Evolutionary conservation across 768 basidiomycete species (phyloP).

Genomic region (Russula dissimulans): DNA sequence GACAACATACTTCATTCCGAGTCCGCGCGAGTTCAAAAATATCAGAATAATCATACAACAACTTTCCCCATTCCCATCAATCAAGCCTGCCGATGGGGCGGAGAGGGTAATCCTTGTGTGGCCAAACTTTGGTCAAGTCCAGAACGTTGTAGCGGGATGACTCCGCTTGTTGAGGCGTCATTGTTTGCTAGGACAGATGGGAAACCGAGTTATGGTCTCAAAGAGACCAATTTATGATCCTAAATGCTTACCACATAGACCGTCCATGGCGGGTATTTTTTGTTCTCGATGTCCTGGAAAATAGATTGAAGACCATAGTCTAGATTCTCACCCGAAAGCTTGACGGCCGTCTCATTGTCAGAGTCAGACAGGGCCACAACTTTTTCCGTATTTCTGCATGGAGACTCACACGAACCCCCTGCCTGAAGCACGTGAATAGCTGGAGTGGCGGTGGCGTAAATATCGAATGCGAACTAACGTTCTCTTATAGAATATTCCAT

Average conservation of each 20-base stretch:
- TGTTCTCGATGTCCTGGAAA: slow-evolving; percentile 74
- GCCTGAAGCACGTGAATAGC: too few relatives aligned
- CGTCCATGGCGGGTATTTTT: slow-evolving; percentile 80
- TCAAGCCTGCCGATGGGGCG: slow-evolving; percentile 73
- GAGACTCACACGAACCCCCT: too few relatives aligned
- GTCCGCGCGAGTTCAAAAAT: too few relatives aligned
- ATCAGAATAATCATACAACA: background rate
- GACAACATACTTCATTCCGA: background rate
- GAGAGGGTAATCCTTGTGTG: slow-evolving; percentile 79
- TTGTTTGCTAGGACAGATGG: slow-evolving; percentile 56
- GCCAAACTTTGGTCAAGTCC: slow-evolving; percentile 88
- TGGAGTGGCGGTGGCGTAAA: too few relatives aligned
- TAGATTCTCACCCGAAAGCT: slow-evolving; percentile 63
- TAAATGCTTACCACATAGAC: slow-evolving; percentile 59
- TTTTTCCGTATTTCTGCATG: too few relatives aligned
- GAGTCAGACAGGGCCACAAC: too few relatives aligned
- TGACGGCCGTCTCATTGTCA: slow-evolving; percentile 49
- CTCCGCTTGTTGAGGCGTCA: slow-evolving; percentile 89
- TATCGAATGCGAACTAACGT: too few relatives aligned
- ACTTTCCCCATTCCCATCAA: background rate
- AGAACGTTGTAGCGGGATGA: slow-evolving; percentile 83
- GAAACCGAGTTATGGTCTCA: background rate
- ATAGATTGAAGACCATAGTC: slow-evolving; percentile 78
- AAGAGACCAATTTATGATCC: too few relatives aligned
- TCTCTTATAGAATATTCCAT: too few relatives aligned